A percentile compares a stretch with the other conserved stretches of the same genome.
phyloP scores from a whole-genome alignment of 192 early-diverging fungal species.

The Haplosporangium gracile region DNA sequence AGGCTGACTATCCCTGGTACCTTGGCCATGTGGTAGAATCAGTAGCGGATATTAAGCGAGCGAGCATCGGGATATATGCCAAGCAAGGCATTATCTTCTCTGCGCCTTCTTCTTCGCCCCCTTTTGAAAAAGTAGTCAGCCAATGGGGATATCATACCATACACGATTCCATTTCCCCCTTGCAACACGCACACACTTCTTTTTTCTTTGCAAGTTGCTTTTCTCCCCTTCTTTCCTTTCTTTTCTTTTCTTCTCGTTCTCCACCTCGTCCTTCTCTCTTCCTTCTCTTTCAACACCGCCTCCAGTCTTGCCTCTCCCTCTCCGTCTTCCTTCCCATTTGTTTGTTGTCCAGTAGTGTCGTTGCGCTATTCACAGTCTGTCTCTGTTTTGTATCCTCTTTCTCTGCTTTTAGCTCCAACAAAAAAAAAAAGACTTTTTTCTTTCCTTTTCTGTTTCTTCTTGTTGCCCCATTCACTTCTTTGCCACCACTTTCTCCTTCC shows the following conservation, averaged over 20 bases:
- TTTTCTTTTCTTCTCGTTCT: neutral
- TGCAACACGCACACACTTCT: neutral
- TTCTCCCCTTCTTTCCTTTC: neutral
- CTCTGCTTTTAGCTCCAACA: neutral
- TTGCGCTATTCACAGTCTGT: no score
- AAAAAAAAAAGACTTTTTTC: neutral
- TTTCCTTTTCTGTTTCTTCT: neutral
- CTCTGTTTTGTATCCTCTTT: neutral
- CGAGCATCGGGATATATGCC: no score
- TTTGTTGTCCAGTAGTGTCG: neutral
- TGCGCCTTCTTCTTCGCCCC: neutral
- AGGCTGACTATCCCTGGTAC: no score
- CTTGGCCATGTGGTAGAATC: no score
- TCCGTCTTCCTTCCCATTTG: neutral
- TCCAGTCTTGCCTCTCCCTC: neutral
- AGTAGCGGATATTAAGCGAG: no score
- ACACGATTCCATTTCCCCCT: neutral
- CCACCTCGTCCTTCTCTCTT: neutral
- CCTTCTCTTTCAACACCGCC: neutral
- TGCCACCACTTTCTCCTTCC: neutral
- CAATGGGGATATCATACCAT: neutral
- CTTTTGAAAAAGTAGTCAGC: no score
- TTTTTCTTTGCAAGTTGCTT: neutral
- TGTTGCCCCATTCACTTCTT: neutral
- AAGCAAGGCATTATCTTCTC: no score